Conservation (phyloP, 306 rosid genomes). For the Purshia tridentata region DNA sequence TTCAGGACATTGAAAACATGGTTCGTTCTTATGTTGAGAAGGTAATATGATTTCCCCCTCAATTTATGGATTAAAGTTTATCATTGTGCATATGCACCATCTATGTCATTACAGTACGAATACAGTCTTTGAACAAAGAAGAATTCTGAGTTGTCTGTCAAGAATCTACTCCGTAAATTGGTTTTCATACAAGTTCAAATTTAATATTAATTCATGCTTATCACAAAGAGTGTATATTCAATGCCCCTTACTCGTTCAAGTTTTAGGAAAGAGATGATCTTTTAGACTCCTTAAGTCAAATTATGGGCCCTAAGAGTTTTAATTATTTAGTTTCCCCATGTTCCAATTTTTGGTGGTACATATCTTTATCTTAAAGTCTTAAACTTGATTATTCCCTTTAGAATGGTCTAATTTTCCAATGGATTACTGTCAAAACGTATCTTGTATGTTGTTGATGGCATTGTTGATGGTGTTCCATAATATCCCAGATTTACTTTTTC, state of each 20-base stretch:
- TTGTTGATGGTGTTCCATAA: too few relatives aligned
- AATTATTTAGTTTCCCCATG: not conserved
- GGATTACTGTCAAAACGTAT: not conserved
- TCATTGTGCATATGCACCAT: not conserved
- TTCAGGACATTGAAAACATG: slow-evolving; percentile 74
- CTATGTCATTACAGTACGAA: not conserved
- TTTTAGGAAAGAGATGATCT: not conserved
- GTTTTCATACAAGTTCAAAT: too few relatives aligned
- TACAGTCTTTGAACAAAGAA: not conserved
- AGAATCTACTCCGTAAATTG: not conserved
- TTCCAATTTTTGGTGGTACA: not conserved
- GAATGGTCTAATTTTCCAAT: not conserved
- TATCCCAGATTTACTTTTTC: too few relatives aligned
- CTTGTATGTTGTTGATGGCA: not conserved
- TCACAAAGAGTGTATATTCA: not conserved
- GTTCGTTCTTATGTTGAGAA: slow-evolving; percentile 65
- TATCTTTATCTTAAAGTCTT: not conserved
- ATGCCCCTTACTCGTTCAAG: not conserved
- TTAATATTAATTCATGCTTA: not conserved
- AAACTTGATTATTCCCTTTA: not conserved
- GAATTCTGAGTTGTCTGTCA: not conserved
- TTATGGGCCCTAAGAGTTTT: not conserved
- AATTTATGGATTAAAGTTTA: not conserved
- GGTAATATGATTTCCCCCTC: slow-evolving; percentile 37
- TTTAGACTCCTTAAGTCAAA: not conserved